Conservation (phyloP, 2,329 filamentous ascomycete species). For the Pseudogymnoascus sp. region DNA sequence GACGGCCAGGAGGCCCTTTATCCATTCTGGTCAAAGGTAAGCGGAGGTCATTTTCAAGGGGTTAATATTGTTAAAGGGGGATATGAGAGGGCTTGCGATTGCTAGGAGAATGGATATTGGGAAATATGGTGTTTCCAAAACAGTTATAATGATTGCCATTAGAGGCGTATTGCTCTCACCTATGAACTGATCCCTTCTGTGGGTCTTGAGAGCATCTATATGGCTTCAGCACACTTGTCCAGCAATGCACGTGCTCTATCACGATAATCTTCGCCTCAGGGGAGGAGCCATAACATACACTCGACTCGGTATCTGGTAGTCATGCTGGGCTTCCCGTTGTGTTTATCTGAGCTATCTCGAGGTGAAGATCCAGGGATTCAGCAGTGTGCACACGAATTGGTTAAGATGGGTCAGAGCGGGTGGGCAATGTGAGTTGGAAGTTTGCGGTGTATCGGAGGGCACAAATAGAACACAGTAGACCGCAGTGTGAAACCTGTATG, state of each 20-base stretch:
- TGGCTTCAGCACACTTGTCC: neutral
- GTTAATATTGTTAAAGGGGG: neutral
- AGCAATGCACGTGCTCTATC: conserved; percentile 14
- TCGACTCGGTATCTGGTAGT: conserved; percentile 63
- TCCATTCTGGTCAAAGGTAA: conserved; percentile 61
- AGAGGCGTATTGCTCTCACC: conserved; percentile 36
- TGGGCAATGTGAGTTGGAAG: neutral
- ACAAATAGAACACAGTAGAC: neutral
- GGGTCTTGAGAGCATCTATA: conserved; percentile 65
- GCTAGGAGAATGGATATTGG: neutral
- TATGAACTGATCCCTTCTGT: conserved; percentile 84
- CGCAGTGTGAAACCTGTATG: neutral
- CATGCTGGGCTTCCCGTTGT: conserved; percentile 33
- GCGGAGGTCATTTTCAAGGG: neutral
- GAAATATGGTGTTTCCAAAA: neutral
- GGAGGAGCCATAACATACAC: conserved; percentile 43
- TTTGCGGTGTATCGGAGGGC: neutral
- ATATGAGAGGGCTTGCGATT: neutral
- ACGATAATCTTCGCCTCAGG: neutral
- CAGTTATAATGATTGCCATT: neutral
- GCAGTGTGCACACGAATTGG: neutral
- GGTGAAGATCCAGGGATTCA: neutral
- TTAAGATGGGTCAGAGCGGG: neutral
- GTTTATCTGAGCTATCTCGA: neutral
- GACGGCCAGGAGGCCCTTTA: conserved; percentile 88